Evolutionary conservation across 2,329 filamentous ascomycete species (phyloP).

Genomic region (Westerdykella ornata): DNA sequence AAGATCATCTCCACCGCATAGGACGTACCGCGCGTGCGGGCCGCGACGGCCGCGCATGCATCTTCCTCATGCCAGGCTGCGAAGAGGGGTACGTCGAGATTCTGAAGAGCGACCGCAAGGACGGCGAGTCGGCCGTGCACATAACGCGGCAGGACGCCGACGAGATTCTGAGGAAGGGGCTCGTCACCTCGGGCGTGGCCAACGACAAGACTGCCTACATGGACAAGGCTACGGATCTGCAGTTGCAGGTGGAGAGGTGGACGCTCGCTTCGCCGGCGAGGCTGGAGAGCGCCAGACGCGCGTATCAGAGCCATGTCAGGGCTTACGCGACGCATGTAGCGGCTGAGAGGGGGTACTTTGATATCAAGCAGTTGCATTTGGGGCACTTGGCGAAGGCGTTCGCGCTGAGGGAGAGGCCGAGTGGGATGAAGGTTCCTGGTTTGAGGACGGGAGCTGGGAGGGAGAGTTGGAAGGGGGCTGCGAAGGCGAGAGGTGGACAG

Average conservation of each 20-base stretch:
- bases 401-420: conserved; percentile 78
- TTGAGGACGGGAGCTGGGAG: conserved; percentile 43
- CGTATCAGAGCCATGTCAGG: conserved; percentile 84
- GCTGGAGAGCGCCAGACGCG: conserved; percentile 74
- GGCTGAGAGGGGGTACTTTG: conserved; percentile 77
- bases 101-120: conserved; percentile 62
- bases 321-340: conserved; percentile 92
- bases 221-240: conserved; percentile 59
- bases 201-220: conserved; percentile 53
- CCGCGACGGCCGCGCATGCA: conserved; percentile 73
- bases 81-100: conserved; percentile 87
- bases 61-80: conserved; percentile 84
- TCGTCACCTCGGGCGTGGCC: conserved; percentile 36
- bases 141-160: conserved; percentile 58
- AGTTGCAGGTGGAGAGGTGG: conserved; percentile 61
- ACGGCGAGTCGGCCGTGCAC: conserved; percentile 50
- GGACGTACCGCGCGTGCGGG: conserved; percentile 92
- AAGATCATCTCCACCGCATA: conserved; percentile 90
- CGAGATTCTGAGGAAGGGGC: conserved; percentile 61
- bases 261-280: conserved; percentile 57
- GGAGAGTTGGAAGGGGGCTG: conserved; percentile 18
- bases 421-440: conserved; percentile 59
- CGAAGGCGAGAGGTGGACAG: conserved; percentile 40
- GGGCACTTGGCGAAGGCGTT: conserved; percentile 94
- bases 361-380: conserved; percentile 84